Evolutionary conservation across 1,284 basidiomycete species (phyloP).

Genomic region (Naganishia sp.): DNA sequence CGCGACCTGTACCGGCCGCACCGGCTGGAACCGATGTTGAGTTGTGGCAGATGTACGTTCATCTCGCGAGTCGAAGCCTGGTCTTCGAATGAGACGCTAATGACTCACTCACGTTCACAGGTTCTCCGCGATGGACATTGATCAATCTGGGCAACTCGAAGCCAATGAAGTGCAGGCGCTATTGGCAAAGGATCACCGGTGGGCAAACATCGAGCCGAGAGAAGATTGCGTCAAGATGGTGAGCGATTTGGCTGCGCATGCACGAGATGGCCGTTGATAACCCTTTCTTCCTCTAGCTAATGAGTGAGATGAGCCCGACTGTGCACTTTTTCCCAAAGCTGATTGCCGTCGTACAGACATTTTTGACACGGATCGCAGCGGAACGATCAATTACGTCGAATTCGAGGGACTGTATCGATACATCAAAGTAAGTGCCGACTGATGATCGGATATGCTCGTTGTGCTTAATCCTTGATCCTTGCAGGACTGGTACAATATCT

Average conservation of each 20-base stretch:
- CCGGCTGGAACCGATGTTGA: slow-evolving; percentile 39
- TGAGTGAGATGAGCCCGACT: slow-evolving; percentile 38
- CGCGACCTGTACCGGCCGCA: slow-evolving; percentile 5
- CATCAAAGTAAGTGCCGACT: slow-evolving; percentile 46
- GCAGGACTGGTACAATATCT: slow-evolving; percentile 55
- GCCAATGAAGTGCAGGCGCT: slow-evolving; percentile 49
- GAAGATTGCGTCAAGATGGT: slow-evolving; percentile 56
- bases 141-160: slow-evolving; percentile 48
- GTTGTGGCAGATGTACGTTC: slow-evolving; percentile 43
- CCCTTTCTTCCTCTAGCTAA: slow-evolving; percentile 36
- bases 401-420: slow-evolving; percentile 55
- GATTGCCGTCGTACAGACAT: slow-evolving; percentile 42
- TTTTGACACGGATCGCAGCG: slow-evolving; percentile 53
- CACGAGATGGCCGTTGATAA: slow-evolving; percentile 11
- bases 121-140: slow-evolving; percentile 49
- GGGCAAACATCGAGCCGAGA: slow-evolving; percentile 47
- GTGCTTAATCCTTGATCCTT: background rate
- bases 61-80: background rate
- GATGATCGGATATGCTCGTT: too few species aligned
- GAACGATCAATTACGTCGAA: slow-evolving; percentile 52
- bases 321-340: slow-evolving; percentile 1
- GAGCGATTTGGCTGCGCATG: slow-evolving; percentile 27
- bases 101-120: slow-evolving; percentile 33
- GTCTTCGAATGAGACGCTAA: slow-evolving; percentile 3
- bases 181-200: slow-evolving; percentile 49